Evolutionary conservation across 495 filamentous ascomycete genomes (phyloP).

Genomic region (Neurospora sp.): DNA sequence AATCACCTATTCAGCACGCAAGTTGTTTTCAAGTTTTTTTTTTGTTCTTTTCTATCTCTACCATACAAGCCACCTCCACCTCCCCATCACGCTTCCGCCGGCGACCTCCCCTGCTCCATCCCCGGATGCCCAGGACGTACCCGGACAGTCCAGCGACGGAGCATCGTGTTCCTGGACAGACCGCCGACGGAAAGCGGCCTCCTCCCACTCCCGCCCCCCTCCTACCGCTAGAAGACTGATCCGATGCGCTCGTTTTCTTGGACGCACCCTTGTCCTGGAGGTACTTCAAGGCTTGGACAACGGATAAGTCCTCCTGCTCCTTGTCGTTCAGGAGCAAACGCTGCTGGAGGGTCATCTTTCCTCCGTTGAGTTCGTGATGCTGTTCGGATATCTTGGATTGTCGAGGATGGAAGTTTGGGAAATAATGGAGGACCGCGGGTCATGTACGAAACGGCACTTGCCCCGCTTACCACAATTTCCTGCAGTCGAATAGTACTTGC

Average conservation of each 20-base stretch:
- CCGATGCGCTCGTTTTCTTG: no score
- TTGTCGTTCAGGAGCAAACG: background rate
- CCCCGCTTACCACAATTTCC: constrained; percentile 53
- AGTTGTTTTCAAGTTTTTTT: background rate
- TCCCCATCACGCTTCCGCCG: background rate
- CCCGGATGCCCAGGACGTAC: background rate
- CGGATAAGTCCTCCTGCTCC: no score
- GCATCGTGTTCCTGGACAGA: background rate
- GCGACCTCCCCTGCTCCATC: background rate
- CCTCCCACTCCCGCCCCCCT: no score
- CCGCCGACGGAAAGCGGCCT: background rate
- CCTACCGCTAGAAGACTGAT: no score
- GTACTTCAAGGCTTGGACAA: no score
- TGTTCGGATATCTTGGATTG: no score
- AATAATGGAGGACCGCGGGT: constrained; percentile 18
- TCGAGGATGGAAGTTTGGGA: no score
- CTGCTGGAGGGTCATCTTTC: background rate
- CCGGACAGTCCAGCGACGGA: background rate
- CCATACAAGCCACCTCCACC: background rate
- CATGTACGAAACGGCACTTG: constrained; percentile 55
- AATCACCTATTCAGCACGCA: background rate
- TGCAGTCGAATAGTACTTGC: constrained; percentile 51
- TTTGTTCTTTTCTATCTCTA: background rate
- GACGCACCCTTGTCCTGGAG: no score
- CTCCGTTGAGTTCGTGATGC: background rate